A percentile compares a stretch with the other conserved stretches of the same genome.
Conservation (phyloP, 306 rosid genomes). For the Dalbergia cultrata region DNA sequence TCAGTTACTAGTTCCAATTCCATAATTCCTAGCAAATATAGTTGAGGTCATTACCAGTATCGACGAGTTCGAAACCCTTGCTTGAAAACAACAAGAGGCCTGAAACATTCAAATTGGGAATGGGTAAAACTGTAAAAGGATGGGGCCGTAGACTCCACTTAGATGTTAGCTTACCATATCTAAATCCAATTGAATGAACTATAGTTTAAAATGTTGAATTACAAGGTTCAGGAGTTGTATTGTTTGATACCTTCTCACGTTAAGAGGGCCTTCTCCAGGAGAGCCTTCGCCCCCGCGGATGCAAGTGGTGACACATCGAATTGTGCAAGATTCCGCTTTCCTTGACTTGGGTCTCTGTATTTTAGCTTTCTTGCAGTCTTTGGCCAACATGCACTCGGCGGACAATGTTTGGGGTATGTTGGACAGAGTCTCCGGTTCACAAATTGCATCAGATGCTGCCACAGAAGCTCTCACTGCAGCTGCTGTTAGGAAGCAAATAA, state of each 20-base stretch:
- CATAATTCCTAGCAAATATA: slow-evolving; percentile 16
- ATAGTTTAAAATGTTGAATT: neutral
- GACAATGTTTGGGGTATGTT: slow-evolving; percentile 93
- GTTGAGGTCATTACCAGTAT: slow-evolving; percentile 69
- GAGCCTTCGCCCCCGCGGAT: slow-evolving; percentile 93
- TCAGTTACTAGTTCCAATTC: neutral
- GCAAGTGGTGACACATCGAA: slow-evolving; percentile 89
- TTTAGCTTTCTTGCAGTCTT: slow-evolving; percentile 69
- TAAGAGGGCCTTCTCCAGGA: slow-evolving; percentile 96
- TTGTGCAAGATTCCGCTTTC: slow-evolving; percentile 89
- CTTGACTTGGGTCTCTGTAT: slow-evolving; percentile 91
- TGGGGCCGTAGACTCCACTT: neutral
- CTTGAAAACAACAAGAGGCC: slow-evolving; percentile 90
- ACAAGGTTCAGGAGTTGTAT: neutral
- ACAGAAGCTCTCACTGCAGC: slow-evolving; percentile 54
- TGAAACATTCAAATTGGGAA: slow-evolving; percentile 46
- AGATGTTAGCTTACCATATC: neutral
- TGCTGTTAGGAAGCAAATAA: slow-evolving; percentile 57
- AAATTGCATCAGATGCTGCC: slow-evolving; percentile 38
- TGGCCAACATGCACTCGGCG: slow-evolving; percentile 64
- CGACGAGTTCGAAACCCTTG: slow-evolving; percentile 94
- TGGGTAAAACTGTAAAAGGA: neutral
- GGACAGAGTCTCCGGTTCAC: slow-evolving; percentile 64
- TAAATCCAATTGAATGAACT: neutral
- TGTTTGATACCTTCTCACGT: slow-evolving; percentile 64